Base-by-base conservation (phyloP, 306 rosid species). In the Mucuna pruriens region DNA sequence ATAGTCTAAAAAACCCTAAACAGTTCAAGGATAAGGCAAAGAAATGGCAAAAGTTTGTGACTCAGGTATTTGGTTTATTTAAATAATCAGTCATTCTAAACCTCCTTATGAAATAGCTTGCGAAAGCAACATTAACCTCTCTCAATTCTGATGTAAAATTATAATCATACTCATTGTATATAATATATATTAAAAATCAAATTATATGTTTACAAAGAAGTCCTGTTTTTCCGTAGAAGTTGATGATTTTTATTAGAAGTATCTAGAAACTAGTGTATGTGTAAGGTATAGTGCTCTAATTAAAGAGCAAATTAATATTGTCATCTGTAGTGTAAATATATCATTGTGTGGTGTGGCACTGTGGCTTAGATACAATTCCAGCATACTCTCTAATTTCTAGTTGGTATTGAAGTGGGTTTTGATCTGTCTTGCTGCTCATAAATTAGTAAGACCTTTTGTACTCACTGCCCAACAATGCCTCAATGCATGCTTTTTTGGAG, bases 21-120 rank as follows among this genome's bases (percentile, higher is more conserved):
- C 81, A 83, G 74, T 91, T 84, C 77, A 93, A 93, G 88, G 97
- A 95, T 79, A 85, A 81, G 81, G 90, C 99, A 48, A 95, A 88
- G 89, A 95, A 90, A 91, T 95, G 99, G 99, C 98, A 76, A 82
- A 92, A 87, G 51, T 90, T 95, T 83, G 97, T 95, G 57, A 87
- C 93, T 68, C 91, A 92, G 94, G 99, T 95, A 67, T 84, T 74
- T 83, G 86, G 57, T 66, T 81, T 65, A 67, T 78, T 69, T 29
- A 19, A 58, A 55, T 33, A 13, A 77, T 69, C 39, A 62, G 48
- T 78, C 42, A 58, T 68, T 74, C 77, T 66, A 40, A 61, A 74
- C 86, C 55, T 65, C 26, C 33, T 36, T 42, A 58, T 74, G 4
- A 26, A 67, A 74, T 26, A 22, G 55, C 58, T 73, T 71, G 74